Evolutionary conservation across 768 basidiomycete genomes (phyloP).

Genomic region (Lepiota venenata): DNA sequence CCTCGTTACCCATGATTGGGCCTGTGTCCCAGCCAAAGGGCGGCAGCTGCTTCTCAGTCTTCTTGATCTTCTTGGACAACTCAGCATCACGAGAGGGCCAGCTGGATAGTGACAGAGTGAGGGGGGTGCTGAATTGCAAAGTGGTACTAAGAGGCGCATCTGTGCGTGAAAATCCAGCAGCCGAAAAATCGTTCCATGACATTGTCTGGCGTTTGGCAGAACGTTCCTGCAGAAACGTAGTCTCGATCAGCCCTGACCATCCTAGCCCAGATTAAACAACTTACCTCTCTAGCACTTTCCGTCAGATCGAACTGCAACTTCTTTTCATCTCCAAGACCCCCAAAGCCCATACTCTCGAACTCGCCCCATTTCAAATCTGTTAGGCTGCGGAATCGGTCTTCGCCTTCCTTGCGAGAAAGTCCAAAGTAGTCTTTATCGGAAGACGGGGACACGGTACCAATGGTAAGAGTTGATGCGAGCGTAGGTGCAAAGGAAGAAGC

Average conservation of each 20-base stretch:
- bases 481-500: conserved; percentile 43
- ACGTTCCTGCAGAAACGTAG: conserved; percentile 43
- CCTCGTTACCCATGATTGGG: conserved; percentile 72
- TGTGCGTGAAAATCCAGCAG: conserved; percentile 74
- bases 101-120: conserved; percentile 47
- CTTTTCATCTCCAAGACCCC: conserved; percentile 51
- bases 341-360: conserved; percentile 85
- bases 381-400: conserved; percentile 74
- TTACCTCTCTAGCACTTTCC: conserved; percentile 73
- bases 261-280: conserved; percentile 14
- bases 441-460: conserved; percentile 14
- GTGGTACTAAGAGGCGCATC: conserved; percentile 77
- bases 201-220: conserved; percentile 78
- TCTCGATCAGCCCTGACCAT: not conserved
- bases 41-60: conserved; percentile 76
- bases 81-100: conserved; percentile 78
- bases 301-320: conserved; percentile 92
- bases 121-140: conserved; percentile 68
- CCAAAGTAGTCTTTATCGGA: conserved; percentile 37
- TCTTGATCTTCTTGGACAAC: conserved; percentile 76
- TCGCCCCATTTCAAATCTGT: conserved; percentile 91
- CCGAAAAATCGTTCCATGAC: conserved; percentile 88
- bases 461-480: conserved; percentile 25
- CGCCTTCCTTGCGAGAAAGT: conserved; percentile 39
- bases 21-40: conserved; percentile 93